Percentiles rank a stretch among this genome's conserved stretches.
Conservation (phyloP, 2,329 filamentous ascomycete genomes). For the Ophiostoma ulmi region DNA sequence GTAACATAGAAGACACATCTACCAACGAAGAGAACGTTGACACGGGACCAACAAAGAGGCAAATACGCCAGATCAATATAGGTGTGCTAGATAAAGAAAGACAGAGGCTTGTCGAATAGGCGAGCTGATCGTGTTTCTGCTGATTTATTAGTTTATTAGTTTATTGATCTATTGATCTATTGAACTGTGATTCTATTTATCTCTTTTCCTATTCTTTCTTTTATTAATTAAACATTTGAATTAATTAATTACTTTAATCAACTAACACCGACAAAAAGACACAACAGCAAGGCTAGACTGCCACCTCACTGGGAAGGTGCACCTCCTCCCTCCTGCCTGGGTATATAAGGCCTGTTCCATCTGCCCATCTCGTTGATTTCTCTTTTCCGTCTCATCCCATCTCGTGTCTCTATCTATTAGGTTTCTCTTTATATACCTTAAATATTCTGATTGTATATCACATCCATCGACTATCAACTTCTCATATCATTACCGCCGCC, state of each 20-base stretch:
- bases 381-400: neutral
- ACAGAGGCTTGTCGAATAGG: neutral
- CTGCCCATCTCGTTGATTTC: neutral
- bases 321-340: neutral
- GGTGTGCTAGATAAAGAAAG: neutral
- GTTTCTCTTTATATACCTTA: neutral
- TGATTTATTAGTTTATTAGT: neutral
- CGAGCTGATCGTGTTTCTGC: neutral
- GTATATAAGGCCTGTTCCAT: neutral
- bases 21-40: neutral
- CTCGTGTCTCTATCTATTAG: neutral
- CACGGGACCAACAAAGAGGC: slow-evolving; percentile 7
- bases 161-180: neutral
- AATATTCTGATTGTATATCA: neutral
- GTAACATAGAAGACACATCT: too few species aligned
- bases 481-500: neutral
- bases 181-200: neutral
- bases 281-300: neutral
- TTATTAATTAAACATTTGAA: neutral
- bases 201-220: too few species aligned
- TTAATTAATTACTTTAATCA: neutral
- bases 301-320: neutral
- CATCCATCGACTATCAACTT: neutral
- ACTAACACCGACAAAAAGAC: neutral
- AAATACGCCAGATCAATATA: slow-evolving; percentile 1